phyloP scores from a whole-genome alignment of 1,284 basidiomycete genomes.

The Malassezia yamatoensis region DNA sequence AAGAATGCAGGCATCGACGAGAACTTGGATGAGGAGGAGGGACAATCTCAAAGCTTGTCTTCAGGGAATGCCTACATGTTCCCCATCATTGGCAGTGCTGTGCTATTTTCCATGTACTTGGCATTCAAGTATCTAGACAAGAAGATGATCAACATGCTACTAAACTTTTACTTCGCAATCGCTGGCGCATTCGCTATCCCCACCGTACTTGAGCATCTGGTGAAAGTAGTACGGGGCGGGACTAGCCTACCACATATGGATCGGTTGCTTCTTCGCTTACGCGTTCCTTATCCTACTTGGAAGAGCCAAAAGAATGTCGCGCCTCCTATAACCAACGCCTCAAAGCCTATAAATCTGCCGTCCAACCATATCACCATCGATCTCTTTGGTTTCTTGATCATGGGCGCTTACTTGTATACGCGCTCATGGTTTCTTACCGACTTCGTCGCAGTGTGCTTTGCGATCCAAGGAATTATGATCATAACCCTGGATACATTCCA shows the following conservation, averaged over 20 bases:
- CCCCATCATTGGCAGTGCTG: constrained; percentile 39
- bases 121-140: constrained; percentile 45
- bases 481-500: constrained; percentile 81
- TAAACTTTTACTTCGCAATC: constrained; percentile 42
- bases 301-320: not conserved
- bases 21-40: constrained; percentile 28
- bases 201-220: constrained; percentile 19
- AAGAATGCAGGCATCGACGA: constrained; percentile 15
- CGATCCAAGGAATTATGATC: constrained; percentile 68
- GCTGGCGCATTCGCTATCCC: constrained; percentile 34
- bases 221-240: not conserved
- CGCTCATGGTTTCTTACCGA: constrained; percentile 65
- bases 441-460: constrained; percentile 71
- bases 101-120: constrained; percentile 36
- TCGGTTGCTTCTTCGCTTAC: not conserved
- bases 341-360: not conserved
- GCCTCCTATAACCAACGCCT: not conserved
- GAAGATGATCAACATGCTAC: constrained; percentile 32
- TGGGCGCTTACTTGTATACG: constrained; percentile 58
- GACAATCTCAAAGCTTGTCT: constrained; percentile 29
- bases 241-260: not conserved
- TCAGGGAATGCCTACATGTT: constrained; percentile 41
- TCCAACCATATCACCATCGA: not conserved
- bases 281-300: not conserved
- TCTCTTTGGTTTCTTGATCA: constrained; percentile 53